Percentiles rank a stretch among this genome's conserved stretches.
These are phyloP conservation scores for Dothistroma septosporum DNA, from an alignment of 2,329 filamentous ascomycete species.

Conservation along the genomic window DNA sequence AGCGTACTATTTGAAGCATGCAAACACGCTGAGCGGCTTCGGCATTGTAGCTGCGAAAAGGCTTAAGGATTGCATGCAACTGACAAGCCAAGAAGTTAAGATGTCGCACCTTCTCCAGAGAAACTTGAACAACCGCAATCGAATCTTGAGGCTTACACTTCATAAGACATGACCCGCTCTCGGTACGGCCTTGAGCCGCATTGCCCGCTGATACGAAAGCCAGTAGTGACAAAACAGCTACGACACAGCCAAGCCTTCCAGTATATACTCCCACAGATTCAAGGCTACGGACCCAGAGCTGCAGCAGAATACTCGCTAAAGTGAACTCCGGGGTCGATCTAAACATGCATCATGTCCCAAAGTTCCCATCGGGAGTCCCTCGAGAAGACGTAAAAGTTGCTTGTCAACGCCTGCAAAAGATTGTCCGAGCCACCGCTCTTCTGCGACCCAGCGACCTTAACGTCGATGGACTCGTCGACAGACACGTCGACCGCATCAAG, in stretches of 20 bases:
- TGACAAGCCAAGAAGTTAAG: neutral
- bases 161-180: too few species aligned
- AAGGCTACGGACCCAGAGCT: neutral
- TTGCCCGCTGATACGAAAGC: neutral
- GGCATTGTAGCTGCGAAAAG: neutral
- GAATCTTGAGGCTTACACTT: too few species aligned
- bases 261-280: neutral
- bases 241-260: neutral
- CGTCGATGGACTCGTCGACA: neutral
- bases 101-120: neutral
- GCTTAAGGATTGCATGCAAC: neutral
- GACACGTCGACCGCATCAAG: neutral
- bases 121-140: too few species aligned
- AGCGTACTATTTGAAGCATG: neutral
- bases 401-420: neutral
- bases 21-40: neutral
- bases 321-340: neutral
- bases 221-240: neutral
- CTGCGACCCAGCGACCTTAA: neutral
- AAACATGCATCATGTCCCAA: neutral
- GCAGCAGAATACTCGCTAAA: neutral
- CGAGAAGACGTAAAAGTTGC: neutral
- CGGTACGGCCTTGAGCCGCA: too few species aligned
- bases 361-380: neutral
- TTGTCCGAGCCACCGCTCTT: neutral